phyloP scores from a whole-genome alignment of 2,329 filamentous ascomycete species.

The Trichothecium roseum region DNA sequence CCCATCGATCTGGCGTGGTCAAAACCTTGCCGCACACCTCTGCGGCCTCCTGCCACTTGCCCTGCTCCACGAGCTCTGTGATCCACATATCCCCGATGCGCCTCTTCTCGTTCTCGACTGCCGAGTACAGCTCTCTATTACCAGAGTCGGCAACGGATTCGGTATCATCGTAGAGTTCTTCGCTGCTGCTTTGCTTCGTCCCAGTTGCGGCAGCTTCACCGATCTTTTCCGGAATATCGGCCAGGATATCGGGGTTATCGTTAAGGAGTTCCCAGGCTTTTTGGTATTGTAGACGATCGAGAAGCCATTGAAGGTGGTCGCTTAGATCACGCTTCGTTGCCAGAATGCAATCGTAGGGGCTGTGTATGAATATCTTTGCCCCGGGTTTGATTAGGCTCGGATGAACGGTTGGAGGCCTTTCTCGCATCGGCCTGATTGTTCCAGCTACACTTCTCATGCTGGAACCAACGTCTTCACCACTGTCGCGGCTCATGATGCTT shows the following conservation, averaged over 20 bases:
- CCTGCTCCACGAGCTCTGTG: constrained; percentile 65
- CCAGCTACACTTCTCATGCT: constrained; percentile 30
- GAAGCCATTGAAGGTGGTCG: constrained; percentile 78
- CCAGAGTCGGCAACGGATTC: constrained; percentile 43
- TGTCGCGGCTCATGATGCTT: constrained; percentile 57
- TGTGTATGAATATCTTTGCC: constrained; percentile 82
- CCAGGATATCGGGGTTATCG: constrained; percentile 68
- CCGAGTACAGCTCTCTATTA: constrained; percentile 47
- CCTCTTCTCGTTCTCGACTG: constrained; percentile 76
- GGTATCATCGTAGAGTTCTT: constrained; percentile 68
- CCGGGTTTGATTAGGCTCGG: constrained; percentile 45
- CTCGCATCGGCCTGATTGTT: constrained; percentile 15
- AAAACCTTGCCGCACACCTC: constrained; percentile 75
- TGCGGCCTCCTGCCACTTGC: constrained; percentile 70
- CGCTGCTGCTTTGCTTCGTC: constrained; percentile 23
- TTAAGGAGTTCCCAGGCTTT: constrained; percentile 85
- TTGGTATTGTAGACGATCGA: constrained; percentile 71
- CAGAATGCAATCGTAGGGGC: constrained; percentile 92
- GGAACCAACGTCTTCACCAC: constrained; percentile 46
- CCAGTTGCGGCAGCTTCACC: constrained; percentile 15
- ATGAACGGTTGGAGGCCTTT: constrained; percentile 30
- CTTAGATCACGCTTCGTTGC: constrained; percentile 77
- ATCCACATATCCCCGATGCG: constrained; percentile 91
- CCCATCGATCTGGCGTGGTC: constrained; percentile 71
- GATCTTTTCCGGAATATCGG: constrained; percentile 26